Evolutionary conservation across 345 rosid genomes (phyloP).

Genomic region (Salix viminalis): DNA sequence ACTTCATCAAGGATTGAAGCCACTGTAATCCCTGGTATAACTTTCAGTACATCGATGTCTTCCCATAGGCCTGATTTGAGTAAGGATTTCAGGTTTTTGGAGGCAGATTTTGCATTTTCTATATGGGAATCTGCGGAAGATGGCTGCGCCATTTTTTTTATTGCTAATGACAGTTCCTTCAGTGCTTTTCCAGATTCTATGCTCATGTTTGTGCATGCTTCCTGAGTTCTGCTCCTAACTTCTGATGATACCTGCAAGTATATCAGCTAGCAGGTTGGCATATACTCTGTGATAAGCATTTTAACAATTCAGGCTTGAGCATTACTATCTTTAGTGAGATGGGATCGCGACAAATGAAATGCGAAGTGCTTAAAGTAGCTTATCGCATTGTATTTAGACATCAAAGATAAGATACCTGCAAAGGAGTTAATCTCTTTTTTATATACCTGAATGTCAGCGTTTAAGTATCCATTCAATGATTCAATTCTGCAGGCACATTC

Average conservation of each 20-base stretch:
- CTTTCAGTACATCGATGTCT: conserved; percentile 34
- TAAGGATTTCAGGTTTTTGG: conserved; percentile 36
- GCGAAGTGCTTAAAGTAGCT: background rate
- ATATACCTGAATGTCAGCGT: conserved; percentile 38
- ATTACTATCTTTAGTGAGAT: background rate
- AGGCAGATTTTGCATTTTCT: conserved; percentile 35
- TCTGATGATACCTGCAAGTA: conserved; percentile 42
- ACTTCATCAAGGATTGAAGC: conserved; percentile 53
- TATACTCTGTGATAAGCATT: background rate
- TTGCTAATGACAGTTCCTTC: conserved; percentile 46
- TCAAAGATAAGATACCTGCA: background rate
- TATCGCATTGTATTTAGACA: background rate
- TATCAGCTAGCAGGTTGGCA: background rate
- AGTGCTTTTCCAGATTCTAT: conserved; percentile 48
- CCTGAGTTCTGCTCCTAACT: conserved; percentile 31
- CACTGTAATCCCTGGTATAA: conserved; percentile 41
- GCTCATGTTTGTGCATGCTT: conserved; percentile 44
- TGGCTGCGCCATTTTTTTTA: conserved; percentile 44
- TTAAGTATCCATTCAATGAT: conserved; percentile 50
- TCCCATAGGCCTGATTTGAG: conserved; percentile 44
- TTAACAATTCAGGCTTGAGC: background rate
- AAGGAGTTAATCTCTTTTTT: background rate
- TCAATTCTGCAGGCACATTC: conserved; percentile 64
- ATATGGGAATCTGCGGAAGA: conserved; percentile 37
- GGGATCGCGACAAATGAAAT: background rate